phyloP scores from a whole-genome alignment of 2,329 filamentous ascomycete genomes.

The Dothiorella sarmentorum region DNA sequence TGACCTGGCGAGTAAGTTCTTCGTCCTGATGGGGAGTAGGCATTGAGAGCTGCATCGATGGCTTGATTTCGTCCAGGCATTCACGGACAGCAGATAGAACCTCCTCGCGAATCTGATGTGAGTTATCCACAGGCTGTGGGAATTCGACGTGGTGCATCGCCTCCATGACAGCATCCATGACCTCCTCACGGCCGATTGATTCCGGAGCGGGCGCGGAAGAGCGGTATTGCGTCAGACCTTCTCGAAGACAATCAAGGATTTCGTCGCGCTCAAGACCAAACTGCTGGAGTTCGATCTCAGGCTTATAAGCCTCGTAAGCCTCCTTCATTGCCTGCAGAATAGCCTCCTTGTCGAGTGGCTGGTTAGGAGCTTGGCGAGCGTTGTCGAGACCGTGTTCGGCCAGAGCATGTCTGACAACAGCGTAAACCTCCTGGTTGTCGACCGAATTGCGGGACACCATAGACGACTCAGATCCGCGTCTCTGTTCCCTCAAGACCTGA shows the following conservation, averaged over 20 bases:
- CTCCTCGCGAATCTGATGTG: slow-evolving; percentile 73
- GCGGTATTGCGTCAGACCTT: slow-evolving; percentile 76
- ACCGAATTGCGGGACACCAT: slow-evolving; percentile 61
- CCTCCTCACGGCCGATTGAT: slow-evolving; percentile 73
- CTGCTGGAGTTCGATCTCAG: slow-evolving; percentile 85
- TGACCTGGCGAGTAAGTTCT: slow-evolving; percentile 51
- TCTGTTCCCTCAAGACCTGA: slow-evolving; percentile 70
- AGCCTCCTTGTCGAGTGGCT: slow-evolving; percentile 63
- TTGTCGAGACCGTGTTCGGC: slow-evolving; percentile 49
- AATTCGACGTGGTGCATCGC: slow-evolving; percentile 77
- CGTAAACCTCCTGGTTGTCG: slow-evolving; percentile 82
- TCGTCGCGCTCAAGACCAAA: slow-evolving; percentile 89
- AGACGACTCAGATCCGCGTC: slow-evolving; percentile 61
- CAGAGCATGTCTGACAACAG: slow-evolving; percentile 73
- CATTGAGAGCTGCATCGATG: slow-evolving; percentile 37
- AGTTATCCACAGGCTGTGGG: slow-evolving; percentile 66
- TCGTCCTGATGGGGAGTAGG: slow-evolving; percentile 37
- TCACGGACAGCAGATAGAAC: slow-evolving; percentile 80
- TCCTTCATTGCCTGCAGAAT: slow-evolving; percentile 84
- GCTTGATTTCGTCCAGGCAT: slow-evolving; percentile 78
- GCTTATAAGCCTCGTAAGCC: slow-evolving; percentile 92
- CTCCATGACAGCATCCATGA: slow-evolving; percentile 80
- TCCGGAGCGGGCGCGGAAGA: slow-evolving; percentile 38
- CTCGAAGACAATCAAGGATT: slow-evolving; percentile 78
- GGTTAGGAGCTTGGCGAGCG: slow-evolving; percentile 42